Conservation (phyloP, 371 early-diverging fungal species). For the Mortierella sp. region DNA sequence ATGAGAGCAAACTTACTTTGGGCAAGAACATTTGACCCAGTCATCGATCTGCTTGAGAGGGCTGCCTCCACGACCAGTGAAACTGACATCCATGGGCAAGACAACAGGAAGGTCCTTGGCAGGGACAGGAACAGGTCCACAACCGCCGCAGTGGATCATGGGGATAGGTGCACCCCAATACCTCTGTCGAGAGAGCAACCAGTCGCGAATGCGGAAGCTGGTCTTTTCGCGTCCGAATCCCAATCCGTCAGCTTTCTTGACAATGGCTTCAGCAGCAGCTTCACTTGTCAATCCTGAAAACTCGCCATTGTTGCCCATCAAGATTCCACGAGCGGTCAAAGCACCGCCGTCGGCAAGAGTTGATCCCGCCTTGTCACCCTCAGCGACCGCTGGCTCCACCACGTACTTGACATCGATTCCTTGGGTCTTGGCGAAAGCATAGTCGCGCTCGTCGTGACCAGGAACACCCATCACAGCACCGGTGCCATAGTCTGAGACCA, state of each 20-base stretch:
- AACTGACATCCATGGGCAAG: slow-evolving; percentile 75
- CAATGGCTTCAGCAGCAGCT: slow-evolving; percentile 72
- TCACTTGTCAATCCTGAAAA: slow-evolving; percentile 71
- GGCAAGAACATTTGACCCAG: slow-evolving; percentile 80
- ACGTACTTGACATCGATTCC: slow-evolving; percentile 35
- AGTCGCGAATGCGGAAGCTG: slow-evolving; percentile 92
- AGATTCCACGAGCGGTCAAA: slow-evolving; percentile 70
- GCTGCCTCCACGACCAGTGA: slow-evolving; percentile 81
- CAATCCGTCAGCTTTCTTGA: slow-evolving; percentile 63
- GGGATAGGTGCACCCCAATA: slow-evolving; percentile 99
- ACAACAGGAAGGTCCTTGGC: slow-evolving; percentile 84
- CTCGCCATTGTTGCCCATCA: slow-evolving; percentile 68
- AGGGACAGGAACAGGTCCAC: slow-evolving; percentile 92
- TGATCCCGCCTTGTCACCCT: slow-evolving; percentile 10
- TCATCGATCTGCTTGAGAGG: slow-evolving; percentile 72
- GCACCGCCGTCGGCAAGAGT: slow-evolving; percentile 25
- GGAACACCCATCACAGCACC: slow-evolving; percentile 94
- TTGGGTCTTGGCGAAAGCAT: slow-evolving; percentile 68
- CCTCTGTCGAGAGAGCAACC: slow-evolving; percentile 98
- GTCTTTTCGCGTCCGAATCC: slow-evolving; percentile 69
- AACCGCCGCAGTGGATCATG: slow-evolving; percentile 88
- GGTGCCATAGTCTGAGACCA: slow-evolving; percentile 84
- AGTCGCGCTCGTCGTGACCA: slow-evolving; percentile 85
- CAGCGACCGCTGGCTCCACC: slow-evolving; percentile 47
- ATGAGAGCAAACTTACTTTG: slow-evolving; percentile 70